Evolutionary conservation across 208 protist species (phyloP).

Genomic region (Leishmania gerbilli): DNA sequence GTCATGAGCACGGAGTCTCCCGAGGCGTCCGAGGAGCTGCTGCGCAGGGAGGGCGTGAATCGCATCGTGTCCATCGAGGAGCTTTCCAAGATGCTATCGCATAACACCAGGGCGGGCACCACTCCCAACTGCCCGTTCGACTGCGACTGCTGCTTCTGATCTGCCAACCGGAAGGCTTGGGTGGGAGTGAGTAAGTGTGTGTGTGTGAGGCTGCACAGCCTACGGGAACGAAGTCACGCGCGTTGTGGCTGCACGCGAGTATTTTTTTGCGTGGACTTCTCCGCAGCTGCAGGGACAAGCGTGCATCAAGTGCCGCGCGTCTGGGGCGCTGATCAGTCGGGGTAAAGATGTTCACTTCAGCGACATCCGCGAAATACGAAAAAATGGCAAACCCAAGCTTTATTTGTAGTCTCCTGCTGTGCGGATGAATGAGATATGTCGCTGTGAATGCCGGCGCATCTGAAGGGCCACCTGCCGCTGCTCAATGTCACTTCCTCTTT

Average conservation of each 20-base stretch:
- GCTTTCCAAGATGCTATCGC: conserved; percentile 80
- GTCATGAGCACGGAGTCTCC: background rate
- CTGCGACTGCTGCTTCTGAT: conserved; percentile 90
- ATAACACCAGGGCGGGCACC: conserved; percentile 70
- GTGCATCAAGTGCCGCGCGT: background rate
- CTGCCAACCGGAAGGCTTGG: conserved; percentile 2
- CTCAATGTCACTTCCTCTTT: background rate
- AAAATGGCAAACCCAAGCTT: background rate
- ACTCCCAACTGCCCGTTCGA: conserved; percentile 92
- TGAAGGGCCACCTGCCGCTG: background rate
- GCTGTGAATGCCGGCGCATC: background rate
- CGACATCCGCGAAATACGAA: background rate
- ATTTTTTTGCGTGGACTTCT: no score
- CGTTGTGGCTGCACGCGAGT: background rate
- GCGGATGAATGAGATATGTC: background rate
- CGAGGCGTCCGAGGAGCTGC: conserved; percentile 23
- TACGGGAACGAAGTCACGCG: background rate
- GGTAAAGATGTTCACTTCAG: background rate
- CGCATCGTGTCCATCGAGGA: conserved; percentile 79
- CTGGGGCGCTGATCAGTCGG: background rate
- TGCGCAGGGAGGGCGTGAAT: conserved; percentile 69
- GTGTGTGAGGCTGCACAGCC: background rate
- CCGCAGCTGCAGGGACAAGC: background rate
- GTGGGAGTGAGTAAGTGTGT: background rate
- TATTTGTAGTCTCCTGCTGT: background rate